Percentiles rank a stretch among this genome's conserved stretches.
These are phyloP conservation scores for Friedmanniomyces simplex DNA, from an alignment of 495 filamentous ascomycete species.

Conservation along the genomic window DNA sequence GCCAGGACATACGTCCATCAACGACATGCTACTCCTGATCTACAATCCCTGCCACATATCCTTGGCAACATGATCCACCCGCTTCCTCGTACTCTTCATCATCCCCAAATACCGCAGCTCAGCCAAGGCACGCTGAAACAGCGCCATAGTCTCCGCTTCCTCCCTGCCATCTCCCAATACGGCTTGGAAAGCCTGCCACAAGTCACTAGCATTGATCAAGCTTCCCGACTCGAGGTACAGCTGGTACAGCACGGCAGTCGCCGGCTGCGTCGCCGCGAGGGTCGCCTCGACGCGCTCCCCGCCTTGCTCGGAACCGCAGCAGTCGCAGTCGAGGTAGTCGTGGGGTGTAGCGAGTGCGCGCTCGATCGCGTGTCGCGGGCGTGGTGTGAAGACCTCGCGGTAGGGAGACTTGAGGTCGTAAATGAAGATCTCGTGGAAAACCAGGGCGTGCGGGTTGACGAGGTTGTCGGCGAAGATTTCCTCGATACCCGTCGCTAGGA, in stretches of 20 bases:
- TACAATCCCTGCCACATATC: slow-evolving; percentile 59
- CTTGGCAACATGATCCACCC: slow-evolving; percentile 83
- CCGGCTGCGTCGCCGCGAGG: slow-evolving; percentile 56
- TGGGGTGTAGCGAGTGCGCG: slow-evolving; percentile 69
- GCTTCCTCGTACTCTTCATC: slow-evolving; percentile 81
- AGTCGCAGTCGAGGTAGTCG: slow-evolving; percentile 73
- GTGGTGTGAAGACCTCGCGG: slow-evolving; percentile 72
- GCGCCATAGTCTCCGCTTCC: slow-evolving; percentile 38
- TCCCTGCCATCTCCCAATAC: slow-evolving; percentile 57
- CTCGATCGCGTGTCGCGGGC: slow-evolving; percentile 67
- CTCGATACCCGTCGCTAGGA: slow-evolving; percentile 46
- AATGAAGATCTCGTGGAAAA: slow-evolving; percentile 71
- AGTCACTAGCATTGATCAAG: slow-evolving; percentile 76
- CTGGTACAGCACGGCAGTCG: slow-evolving; percentile 77
- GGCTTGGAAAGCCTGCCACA: slow-evolving; percentile 79
- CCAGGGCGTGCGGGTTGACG: slow-evolving; percentile 50
- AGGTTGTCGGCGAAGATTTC: slow-evolving; percentile 43
- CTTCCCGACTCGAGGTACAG: slow-evolving; percentile 82
- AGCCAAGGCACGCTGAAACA: slow-evolving; percentile 74
- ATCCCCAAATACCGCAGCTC: slow-evolving; percentile 79
- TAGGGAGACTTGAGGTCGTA: slow-evolving; percentile 73
- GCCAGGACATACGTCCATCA: too few relatives aligned
- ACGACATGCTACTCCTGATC: neutral
- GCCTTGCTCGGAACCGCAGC: slow-evolving; percentile 43
- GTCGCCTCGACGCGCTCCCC: slow-evolving; percentile 17